A percentile compares a stretch with the other conserved stretches of the same genome.
These are phyloP conservation scores for Trametes polyzona DNA, from an alignment of 1,284 basidiomycete genomes.

Conservation along the genomic window DNA sequence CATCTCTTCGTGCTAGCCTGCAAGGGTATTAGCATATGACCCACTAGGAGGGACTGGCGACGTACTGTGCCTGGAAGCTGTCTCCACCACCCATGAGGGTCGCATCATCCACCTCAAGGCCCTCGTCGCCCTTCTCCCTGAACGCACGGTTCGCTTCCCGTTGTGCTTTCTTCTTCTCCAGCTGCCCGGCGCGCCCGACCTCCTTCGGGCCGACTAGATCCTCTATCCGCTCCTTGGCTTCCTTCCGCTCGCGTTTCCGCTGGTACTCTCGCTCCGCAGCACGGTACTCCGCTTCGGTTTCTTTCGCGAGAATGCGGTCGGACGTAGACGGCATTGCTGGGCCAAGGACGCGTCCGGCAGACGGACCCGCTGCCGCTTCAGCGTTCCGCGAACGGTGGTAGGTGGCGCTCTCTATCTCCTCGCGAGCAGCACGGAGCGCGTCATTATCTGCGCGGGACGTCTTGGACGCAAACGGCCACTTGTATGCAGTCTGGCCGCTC, in stretches of 20 bases:
- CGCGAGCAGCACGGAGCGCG: constrained; percentile 60
- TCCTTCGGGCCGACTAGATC: constrained; percentile 75
- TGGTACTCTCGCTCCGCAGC: constrained; percentile 56
- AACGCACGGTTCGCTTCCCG: constrained; percentile 67
- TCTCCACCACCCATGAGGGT: constrained; percentile 75
- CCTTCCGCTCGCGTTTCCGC: constrained; percentile 65
- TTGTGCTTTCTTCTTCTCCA: constrained; percentile 74
- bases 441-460: constrained; percentile 52
- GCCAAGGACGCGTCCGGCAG: constrained; percentile 53
- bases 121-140: constrained; percentile 74
- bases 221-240: constrained; percentile 70
- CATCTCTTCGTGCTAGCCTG: constrained; percentile 72
- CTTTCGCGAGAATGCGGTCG: constrained; percentile 68
- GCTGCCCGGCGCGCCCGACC: constrained; percentile 71
- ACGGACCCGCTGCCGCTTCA: constrained; percentile 29
- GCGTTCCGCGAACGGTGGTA: constrained; percentile 37
- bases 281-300: constrained; percentile 52
- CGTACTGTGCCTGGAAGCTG: constrained; percentile 66
- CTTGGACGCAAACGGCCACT: constrained; percentile 58
- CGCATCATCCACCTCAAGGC: constrained; percentile 67
- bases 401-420: constrained; percentile 64
- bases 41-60: not conserved
- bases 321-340: constrained; percentile 68
- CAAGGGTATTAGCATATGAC: not conserved
- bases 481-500: constrained; percentile 63